phyloP scores from a whole-genome alignment of 495 filamentous ascomycete genomes.

The Lasiosphaeris hirsuta region DNA sequence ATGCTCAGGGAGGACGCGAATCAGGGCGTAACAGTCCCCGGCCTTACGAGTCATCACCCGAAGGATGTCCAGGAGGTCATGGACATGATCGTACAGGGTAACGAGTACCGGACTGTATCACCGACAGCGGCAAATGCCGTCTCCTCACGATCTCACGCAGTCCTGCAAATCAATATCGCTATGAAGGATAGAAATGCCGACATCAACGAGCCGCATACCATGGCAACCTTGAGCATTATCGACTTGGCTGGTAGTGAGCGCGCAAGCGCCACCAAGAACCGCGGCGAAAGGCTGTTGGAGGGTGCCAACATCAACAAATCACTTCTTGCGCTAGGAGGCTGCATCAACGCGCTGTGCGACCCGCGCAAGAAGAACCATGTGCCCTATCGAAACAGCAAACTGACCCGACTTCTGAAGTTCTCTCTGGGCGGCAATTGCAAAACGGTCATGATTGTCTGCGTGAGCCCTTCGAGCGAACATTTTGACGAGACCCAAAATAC shows the following conservation, averaged over 20 bases:
- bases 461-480: constrained; percentile 93
- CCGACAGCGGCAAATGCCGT: constrained; percentile 98
- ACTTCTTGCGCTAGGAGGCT: constrained; percentile 88
- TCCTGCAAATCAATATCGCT: constrained; percentile 94
- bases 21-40: constrained; percentile 88
- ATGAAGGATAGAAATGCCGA: constrained; percentile 92
- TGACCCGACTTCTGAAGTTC: constrained; percentile 95
- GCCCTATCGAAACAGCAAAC: constrained; percentile 95
- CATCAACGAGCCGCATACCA: constrained; percentile 91
- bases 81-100: constrained; percentile 97
- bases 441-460: constrained; percentile 99
- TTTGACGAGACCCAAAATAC: constrained; percentile 99
- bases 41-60: constrained; percentile 87
- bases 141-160: constrained; percentile 96
- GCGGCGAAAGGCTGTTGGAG: constrained; percentile 86
- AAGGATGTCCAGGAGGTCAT: constrained; percentile 87
- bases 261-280: constrained; percentile 94
- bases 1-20: constrained; percentile 95
- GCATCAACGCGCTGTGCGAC: constrained; percentile 98
- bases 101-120: constrained; percentile 91
- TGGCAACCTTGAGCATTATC: constrained; percentile 97
- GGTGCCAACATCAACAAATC: constrained; percentile 99
- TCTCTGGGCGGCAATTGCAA: constrained; percentile 96
- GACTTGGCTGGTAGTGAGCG: constrained; percentile 95
- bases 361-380: constrained; percentile 89